Base-by-base conservation (phyloP, 192 early-diverging fungal genomes). In the Cladochytrium replicatum region DNA sequence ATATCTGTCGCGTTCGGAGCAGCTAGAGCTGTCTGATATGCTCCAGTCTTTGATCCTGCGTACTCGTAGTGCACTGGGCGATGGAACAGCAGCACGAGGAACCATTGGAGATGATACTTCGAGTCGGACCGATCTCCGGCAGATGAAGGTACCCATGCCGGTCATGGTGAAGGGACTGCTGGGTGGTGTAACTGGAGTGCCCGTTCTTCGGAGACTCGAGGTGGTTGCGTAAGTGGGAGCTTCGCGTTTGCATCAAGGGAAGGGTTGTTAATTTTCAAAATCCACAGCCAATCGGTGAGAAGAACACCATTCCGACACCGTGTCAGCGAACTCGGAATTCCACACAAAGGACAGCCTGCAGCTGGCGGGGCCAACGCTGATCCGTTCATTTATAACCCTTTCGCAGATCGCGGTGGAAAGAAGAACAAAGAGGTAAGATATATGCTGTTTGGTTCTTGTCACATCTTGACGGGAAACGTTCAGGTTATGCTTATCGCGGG, bases 301-400 rank as follows among this genome's bases (percentile, higher is more conserved):
- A n/a, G n/a, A n/a, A n/a, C n/a, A n/a, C 76, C 48, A 46, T 75
- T 17, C 80, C 82, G 0, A 76, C 74, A 47, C 64, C 72, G 15
- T 72, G 83, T 62, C 63, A 70, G 28, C 56, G 54, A n/a, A 58
- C 54, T 1, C 61, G 50, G 46, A 45, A 63, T 31, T 48, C n/a
- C 44, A 66, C 50, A 42, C 37, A 24, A 45, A 46, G 22, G 48
- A 46, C 42, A 42, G 41, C 23, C 30, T 39, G 28, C 57, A 40
- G 43, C 28, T 9, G 31, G 28, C 9, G 57, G 31, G 6, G 46
- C 50, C 39, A 47, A 75, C 48, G 34, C 61, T 26, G 80, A 85
- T 45, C 76, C 83, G n/a, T 89, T 89, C 56, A 68, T 89, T 26
- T 87, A 89, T 58, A 86, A 83, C 50, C 83, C 86, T 3, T 88